Base-by-base conservation (phyloP, 106 monocot genomes). In the Dactylorhiza incarnata region DNA sequence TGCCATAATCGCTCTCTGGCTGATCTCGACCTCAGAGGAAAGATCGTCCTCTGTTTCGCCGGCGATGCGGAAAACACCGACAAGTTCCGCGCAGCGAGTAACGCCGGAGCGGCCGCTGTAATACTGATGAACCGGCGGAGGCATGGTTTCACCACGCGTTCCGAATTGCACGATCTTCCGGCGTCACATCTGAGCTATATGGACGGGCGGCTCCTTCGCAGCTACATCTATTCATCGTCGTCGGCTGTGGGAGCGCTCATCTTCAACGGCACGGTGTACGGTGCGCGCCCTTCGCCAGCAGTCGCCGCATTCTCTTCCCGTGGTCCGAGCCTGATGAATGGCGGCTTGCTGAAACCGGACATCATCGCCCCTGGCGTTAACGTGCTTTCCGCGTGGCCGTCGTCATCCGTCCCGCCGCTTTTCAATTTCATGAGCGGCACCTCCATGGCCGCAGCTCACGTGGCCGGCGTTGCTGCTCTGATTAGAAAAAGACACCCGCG, bases 291-390 rank as follows among this genome's bases (percentile, higher is more conserved):
- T 14, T 69, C 78, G 11, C 79, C 82, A 1, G 74, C 79, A 0
- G 77, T 83, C 0, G 81, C 89, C 3, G 29, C 78, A 6, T 89
- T 89, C 81, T 89, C 89, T 14, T 76, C 85, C 0, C 58, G 89
- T n/a, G 89, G 89, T 0, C 89, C 89, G 45, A 74, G 76, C 51
- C 0, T 4, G n/a, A 23, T 50, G 19, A 83, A 73, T 37, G 76
- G 52, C 14, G 85, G 83, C 19, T 45, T 88, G 17, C 45, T 84
- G 12, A 87, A 84, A 79, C 87, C 87, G 5, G 87, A 87, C 63
- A 49, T 87, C 45, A 14, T 79, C 47, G 84, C 79, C 17, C 84
- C 84, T 0, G 82, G 87, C 1, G 79, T 79, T 6, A 84, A 84
- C 78, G 78, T 88, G n/a, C 63, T 88, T 0, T 77, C 88, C 3